A percentile compares a stretch with the other conserved stretches of the same genome.
These are phyloP conservation scores for Yamadazyma friedrichii DNA, from an alignment of 1,139 yeast species.

Conservation along the genomic window DNA sequence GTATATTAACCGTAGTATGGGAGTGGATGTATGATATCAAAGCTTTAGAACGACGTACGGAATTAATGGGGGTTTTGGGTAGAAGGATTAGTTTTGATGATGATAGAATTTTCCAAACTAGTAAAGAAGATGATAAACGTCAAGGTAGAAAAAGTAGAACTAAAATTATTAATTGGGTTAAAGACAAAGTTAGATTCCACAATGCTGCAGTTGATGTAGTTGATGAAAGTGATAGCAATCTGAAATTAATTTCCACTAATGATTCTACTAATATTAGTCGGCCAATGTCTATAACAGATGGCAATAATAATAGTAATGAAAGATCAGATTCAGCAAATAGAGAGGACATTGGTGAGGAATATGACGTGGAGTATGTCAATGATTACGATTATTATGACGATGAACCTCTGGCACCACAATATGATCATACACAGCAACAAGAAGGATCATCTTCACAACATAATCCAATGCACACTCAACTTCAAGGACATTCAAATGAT, in stretches of 20 bases:
- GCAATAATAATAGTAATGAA: not conserved
- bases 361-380: slow-evolving; percentile 19
- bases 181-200: slow-evolving; percentile 4
- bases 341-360: not conserved
- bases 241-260: slow-evolving; percentile 9
- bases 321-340: not conserved
- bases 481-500: not conserved
- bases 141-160: slow-evolving; percentile 5
- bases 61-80: slow-evolving; percentile 49
- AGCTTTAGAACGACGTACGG: slow-evolving; percentile 40
- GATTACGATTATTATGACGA: slow-evolving; percentile 28
- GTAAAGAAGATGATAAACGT: slow-evolving; percentile 5
- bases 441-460: slow-evolving; percentile 3
- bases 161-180: slow-evolving; percentile 8
- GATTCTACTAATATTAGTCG: slow-evolving; percentile 1
- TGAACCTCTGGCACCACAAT: slow-evolving; percentile 12
- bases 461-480: not conserved
- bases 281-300: not conserved
- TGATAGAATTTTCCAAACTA: slow-evolving; percentile 20
- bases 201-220: slow-evolving; percentile 7
- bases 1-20: slow-evolving; percentile 45
- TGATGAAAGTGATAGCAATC: slow-evolving; percentile 13
- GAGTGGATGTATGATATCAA: slow-evolving; percentile 51
- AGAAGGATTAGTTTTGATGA: slow-evolving; percentile 44
- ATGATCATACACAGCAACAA: not conserved